These are phyloP conservation scores for Anastatica hierochuntica DNA, from an alignment of 345 rosid species.

Conservation along the genomic window DNA sequence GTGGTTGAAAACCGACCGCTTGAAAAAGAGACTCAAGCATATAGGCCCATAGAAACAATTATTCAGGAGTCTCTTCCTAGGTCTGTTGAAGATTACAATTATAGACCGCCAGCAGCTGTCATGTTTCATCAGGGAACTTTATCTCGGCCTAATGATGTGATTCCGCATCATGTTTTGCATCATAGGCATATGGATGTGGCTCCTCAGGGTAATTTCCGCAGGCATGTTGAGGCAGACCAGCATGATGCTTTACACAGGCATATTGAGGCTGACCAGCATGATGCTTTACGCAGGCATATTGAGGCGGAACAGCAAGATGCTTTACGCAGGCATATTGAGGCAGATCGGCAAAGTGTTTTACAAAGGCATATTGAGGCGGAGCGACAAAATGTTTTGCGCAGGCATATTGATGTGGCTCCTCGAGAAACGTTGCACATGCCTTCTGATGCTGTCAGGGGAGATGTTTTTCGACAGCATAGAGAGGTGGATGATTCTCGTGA, in stretches of 20 bases:
- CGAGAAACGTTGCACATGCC: constrained; percentile 23
- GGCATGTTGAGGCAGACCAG: too few species aligned
- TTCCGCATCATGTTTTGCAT: constrained; percentile 23
- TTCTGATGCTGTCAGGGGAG: constrained; percentile 18
- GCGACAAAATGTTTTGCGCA: constrained; percentile 4
- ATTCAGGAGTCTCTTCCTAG: constrained; percentile 29
- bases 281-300: constrained; percentile 10
- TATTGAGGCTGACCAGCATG: constrained; percentile 19
- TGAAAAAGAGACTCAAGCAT: constrained; percentile 16
- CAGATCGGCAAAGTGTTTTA: neutral
- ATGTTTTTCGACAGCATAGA: constrained; percentile 11
- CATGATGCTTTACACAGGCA: constrained; percentile 19
- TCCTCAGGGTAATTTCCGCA: too few species aligned
- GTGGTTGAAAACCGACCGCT: constrained; percentile 30
- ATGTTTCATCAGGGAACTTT: constrained; percentile 8
- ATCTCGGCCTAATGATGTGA: constrained; percentile 13
- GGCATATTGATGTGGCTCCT: constrained; percentile 17
- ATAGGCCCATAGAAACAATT: constrained; percentile 24
- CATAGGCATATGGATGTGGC: too few species aligned
- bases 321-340: constrained; percentile 8
- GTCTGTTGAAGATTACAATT: constrained; percentile 26
- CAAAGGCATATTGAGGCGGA: constrained; percentile 8
- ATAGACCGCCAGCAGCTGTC: neutral
- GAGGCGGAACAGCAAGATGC: constrained; percentile 24
- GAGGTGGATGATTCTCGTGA: constrained; percentile 23